Base-by-base conservation (phyloP, 495 filamentous ascomycete genomes). In the Xylaria venustula region DNA sequence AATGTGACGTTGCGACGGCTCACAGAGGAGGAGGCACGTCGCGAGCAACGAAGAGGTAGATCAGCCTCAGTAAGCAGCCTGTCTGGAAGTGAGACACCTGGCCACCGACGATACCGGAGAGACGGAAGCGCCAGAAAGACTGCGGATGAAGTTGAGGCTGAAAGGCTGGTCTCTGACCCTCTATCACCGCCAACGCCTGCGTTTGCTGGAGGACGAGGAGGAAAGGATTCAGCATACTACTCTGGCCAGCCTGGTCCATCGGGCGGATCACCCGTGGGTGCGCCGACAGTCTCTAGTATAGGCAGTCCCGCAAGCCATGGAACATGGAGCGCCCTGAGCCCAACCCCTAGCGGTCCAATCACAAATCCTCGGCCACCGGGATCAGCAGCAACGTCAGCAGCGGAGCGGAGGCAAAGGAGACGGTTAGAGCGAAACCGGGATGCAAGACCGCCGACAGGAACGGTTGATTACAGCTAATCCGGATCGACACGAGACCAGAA, bases 1-100 rank as follows among this genome's bases (percentile, higher is more conserved):
- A 88, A 91, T 64, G 87, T 96, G 47, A 96, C 92, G 11, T 79
- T 97, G 19, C 84, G 91, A 22, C 81, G 89, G 26, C 75, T 97
- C 12, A 90, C 88, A 7, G 90, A 93, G 62, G 85, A 91, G 70
- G 92, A 96, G 81, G 88, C 88, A 19, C 67, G 68, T n/a, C 68
- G 71, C 15, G 63, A 64, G 17, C 58, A 64, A 7, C 63, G 73
- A n/a, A 67, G 73, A 51, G 48, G 71, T 28, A 70, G 76, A 50
- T 73, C 70, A 51, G 75, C 80, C 61, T 82, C 79, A 22, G 63
- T 79, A n/a, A 79, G 75, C 57, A 82, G 75, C 59, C 61, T 78
- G 11, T 80, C 77, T 7, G 81, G 74, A 23, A 68, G 64, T 17
- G 81, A 79, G 23, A 72, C 76, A 9, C 72, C 77, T 1, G 74